These are phyloP conservation scores for Chlamydomonas schloesseri DNA, from an alignment of 139 green algal species.

Conservation along the genomic window DNA sequence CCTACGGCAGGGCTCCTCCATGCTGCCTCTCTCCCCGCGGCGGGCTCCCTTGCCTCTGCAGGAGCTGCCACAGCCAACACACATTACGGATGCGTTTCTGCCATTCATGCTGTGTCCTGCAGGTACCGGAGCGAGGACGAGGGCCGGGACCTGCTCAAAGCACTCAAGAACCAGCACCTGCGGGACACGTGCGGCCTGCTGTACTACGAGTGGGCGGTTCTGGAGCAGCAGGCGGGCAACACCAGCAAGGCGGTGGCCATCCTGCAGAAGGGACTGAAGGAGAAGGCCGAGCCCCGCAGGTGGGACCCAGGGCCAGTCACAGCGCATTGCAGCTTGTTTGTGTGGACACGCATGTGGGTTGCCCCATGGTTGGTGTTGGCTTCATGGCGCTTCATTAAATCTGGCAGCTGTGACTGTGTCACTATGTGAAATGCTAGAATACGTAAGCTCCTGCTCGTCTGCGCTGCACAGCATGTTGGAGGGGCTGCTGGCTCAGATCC, in stretches of 20 bases:
- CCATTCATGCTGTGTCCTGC: no score
- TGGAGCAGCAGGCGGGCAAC: conserved; percentile 78
- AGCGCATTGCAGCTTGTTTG: conserved; percentile 53
- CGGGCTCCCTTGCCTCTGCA: no score
- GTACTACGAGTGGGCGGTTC: conserved; percentile 83
- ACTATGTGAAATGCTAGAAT: no score
- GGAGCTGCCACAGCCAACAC: no score
- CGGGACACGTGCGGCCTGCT: conserved; percentile 49
- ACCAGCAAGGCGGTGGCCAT: conserved; percentile 66
- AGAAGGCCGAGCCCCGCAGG: conserved; percentile 66
- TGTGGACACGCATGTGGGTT: conserved; percentile 19
- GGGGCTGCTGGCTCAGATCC: conserved; percentile 56
- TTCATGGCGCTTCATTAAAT: neutral
- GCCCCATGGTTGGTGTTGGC: neutral
- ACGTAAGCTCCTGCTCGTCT: no score
- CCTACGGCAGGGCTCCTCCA: no score
- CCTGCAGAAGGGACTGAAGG: conserved; percentile 72
- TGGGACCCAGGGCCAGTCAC: no score
- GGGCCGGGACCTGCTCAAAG: conserved; percentile 89
- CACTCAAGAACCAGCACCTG: conserved; percentile 83
- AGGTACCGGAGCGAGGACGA: conserved; percentile 78
- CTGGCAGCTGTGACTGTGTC: no score
- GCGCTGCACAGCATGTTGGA: conserved; percentile 64
- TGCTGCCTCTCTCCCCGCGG: no score
- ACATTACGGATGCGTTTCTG: no score